A percentile compares a stretch with the other conserved stretches of the same genome.
Evolutionary conservation across 2,329 filamentous ascomycete species (phyloP).

Genomic region (Esteya vermicola): DNA sequence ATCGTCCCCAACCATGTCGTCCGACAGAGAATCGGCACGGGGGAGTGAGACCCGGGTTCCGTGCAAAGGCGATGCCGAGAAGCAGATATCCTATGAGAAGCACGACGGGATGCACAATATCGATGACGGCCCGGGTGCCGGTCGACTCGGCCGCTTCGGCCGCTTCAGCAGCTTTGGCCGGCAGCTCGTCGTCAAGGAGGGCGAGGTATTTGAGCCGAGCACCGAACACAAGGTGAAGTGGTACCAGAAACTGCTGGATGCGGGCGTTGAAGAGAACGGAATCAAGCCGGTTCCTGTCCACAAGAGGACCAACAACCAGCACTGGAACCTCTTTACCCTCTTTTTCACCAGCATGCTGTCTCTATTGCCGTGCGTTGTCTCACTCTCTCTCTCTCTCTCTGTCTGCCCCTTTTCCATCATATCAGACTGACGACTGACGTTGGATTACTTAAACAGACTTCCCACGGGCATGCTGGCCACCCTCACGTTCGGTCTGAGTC

Average conservation of each 20-base stretch:
- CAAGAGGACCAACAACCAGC: constrained; percentile 35
- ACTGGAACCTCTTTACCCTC: constrained; percentile 43
- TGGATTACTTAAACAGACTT: constrained; percentile 13
- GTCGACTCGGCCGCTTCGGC: constrained; percentile 8
- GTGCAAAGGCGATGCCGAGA: constrained; percentile 11
- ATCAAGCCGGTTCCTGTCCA: constrained; percentile 40
- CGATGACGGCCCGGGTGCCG: not conserved
- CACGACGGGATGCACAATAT: not conserved
- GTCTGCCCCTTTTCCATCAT: not conserved
- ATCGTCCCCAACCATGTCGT: constrained; percentile 9
- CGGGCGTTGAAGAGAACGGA: constrained; percentile 37
- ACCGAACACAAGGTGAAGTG: constrained; percentile 19
- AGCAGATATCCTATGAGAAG: constrained; percentile 4
- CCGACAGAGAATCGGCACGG: constrained; percentile 4
- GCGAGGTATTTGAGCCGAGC: constrained; percentile 18
- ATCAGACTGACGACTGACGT: not conserved
- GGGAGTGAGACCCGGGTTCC: not conserved
- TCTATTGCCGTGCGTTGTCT: constrained; percentile 36
- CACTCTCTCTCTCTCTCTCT: not conserved
- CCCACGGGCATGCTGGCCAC: constrained; percentile 46
- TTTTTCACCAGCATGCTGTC: constrained; percentile 45
- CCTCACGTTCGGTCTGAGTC: constrained; percentile 33
- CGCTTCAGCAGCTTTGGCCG: constrained; percentile 2
- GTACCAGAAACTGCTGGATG: constrained; percentile 27
- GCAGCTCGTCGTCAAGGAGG: constrained; percentile 16